Base-by-base conservation (phyloP, 441 rosid genomes). In the Pelargonium myrrhifolium region DNA sequence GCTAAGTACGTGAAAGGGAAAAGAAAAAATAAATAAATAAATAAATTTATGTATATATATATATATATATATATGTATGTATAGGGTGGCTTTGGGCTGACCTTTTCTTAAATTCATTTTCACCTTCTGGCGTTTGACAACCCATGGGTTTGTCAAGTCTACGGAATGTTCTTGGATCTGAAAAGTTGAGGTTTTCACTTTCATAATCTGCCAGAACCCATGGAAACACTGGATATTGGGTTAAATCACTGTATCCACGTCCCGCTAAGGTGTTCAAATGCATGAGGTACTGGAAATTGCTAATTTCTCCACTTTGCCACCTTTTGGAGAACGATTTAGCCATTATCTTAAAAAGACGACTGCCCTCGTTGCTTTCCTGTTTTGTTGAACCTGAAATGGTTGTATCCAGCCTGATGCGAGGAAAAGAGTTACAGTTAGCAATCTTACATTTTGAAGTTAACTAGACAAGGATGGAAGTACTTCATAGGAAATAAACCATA, bases 271-370 rank as follows among this genome's bases (percentile, higher is more conserved):
- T 96, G 79, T 96, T 96, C 71, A 96, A 96, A 84, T 96, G 99
- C 99, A 96, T 96, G 66, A 96, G 92, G 84, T 96, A 96, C 75
- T 96, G 99, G 75, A 96, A 96, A 80, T 96, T 96, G 87, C 98
- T 96, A 63, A 93, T 96, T 83, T 96, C 99, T 78, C 99, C 99
- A 79, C 86, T 96, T 79, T 96, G 98, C 99, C 99, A 96, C 77
- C 99, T 87, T 82, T 89, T 96, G 11, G 99, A 93, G 79, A 96
- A 96, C 59, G 99, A 96, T 76, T 91, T 96, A 55, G 99, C 99
- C 88, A 81, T 85, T 76, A 84, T 55, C 85, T 86, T 96, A 76
- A 96, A 96, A 66, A 96, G 88, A 60, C 99, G 97, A 72, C 97
- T 80, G 55, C 99, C 99, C 76, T 96, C 99, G 43, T 76, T 87